Evolutionary conservation across 2,329 filamentous ascomycete species (phyloP).

Genomic region (Fusarium incarnatum): DNA sequence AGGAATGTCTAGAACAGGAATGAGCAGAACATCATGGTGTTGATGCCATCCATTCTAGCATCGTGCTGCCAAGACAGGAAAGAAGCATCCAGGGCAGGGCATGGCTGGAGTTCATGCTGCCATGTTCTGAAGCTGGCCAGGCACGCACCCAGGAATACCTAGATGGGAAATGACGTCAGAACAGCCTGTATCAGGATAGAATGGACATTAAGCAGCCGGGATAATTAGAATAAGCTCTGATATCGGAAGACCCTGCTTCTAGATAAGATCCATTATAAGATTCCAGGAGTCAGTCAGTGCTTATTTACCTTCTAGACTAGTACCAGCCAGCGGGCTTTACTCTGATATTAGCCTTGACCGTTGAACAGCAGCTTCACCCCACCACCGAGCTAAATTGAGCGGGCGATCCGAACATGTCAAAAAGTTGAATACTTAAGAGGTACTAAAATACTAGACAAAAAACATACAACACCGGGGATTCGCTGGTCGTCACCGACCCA

Average conservation of each 20-base stretch:
- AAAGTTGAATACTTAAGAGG: not conserved
- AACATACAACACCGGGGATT: conserved; percentile 27
- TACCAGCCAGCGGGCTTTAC: not conserved
- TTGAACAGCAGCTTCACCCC: not conserved
- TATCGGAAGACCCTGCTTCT: not conserved
- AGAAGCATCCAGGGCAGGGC: not conserved
- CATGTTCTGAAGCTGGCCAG: conserved; percentile 7
- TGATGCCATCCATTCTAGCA: not conserved
- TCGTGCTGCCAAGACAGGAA: not conserved
- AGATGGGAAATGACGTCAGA: conserved; percentile 23
- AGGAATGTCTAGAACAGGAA: not conserved
- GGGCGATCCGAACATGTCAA: not conserved
- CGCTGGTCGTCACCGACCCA: conserved; percentile 25
- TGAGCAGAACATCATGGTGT: not conserved
- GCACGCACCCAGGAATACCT: not conserved
- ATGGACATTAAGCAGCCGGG: not conserved
- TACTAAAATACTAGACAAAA: not conserved
- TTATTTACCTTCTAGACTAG: not conserved
- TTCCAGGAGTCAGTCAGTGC: not conserved
- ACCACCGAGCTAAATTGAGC: not conserved
- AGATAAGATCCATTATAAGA: not conserved
- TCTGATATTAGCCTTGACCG: not conserved
- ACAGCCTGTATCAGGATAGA: not conserved
- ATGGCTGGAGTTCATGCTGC: conserved; percentile 8
- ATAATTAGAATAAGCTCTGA: not conserved